Percentiles rank a stretch among this genome's conserved stretches.
Evolutionary conservation across 2,329 filamentous ascomycete genomes (phyloP).

Genomic region (Cladosporium sp.): DNA sequence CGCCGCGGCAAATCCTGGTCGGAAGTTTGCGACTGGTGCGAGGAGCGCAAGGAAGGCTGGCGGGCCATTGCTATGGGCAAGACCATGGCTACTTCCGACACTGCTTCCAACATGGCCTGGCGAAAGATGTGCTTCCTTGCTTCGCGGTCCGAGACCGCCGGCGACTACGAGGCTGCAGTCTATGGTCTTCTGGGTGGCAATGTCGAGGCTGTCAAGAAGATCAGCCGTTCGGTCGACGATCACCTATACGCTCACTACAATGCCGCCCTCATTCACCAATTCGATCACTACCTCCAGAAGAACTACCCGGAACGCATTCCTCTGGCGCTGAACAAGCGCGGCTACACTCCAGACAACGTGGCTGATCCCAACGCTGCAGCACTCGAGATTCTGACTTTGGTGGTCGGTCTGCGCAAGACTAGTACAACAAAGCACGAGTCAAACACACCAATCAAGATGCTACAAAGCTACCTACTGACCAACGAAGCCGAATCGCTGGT

Average conservation of each 20-base stretch:
- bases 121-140: conserved; percentile 75
- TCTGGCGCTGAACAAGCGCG: conserved; percentile 57
- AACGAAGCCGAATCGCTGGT: conserved; percentile 52
- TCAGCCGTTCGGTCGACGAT: conserved; percentile 82
- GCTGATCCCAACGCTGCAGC: conserved; percentile 46
- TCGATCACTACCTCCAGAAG: conserved; percentile 68
- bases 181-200: conserved; percentile 91
- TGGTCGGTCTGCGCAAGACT: conserved; percentile 60
- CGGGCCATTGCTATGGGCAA: conserved; percentile 78
- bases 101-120: conserved; percentile 56
- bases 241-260: conserved; percentile 86
- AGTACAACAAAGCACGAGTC: conserved; percentile 60
- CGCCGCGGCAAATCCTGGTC: conserved; percentile 75
- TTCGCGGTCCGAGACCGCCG: conserved; percentile 64
- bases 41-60: conserved; percentile 84
- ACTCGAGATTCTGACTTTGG: conserved; percentile 47
- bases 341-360: conserved; percentile 65
- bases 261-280: conserved; percentile 75
- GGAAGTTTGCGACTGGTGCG: conserved; percentile 81
- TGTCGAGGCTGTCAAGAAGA: conserved; percentile 70
- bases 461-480: conserved; percentile 74
- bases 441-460: conserved; percentile 66
- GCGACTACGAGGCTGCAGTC: conserved; percentile 82
- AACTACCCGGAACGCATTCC: conserved; percentile 56
- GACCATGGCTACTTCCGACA: conserved; percentile 47